A percentile compares a stretch with the other conserved stretches of the same genome.
Conservation (phyloP, 805 yeast genomes). For the Ascoidea asiatica region DNA sequence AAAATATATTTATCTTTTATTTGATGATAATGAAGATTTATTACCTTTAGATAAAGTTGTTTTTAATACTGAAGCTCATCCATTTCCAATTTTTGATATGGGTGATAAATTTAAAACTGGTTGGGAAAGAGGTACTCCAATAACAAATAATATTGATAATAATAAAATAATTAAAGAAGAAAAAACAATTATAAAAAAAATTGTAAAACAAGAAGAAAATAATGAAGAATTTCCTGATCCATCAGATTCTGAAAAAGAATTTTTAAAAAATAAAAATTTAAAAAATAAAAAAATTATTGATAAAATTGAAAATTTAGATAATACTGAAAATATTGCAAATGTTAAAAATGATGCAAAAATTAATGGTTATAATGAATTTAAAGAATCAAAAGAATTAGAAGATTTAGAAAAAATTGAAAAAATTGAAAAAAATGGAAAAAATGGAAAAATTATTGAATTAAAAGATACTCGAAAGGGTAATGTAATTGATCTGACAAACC, state of each 20-base stretch:
- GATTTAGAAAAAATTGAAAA: not conserved
- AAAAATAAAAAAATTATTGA: too few relatives aligned
- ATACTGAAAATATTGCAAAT: too few relatives aligned
- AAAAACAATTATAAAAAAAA: too few relatives aligned
- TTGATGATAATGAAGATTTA: slow-evolving; percentile 52
- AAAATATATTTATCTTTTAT: slow-evolving; percentile 69
- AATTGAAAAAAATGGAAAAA: not conserved
- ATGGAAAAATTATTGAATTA: not conserved
- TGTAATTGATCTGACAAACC: not conserved
- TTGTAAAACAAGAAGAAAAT: slow-evolving; percentile 16
- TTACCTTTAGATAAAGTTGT: slow-evolving; percentile 58
- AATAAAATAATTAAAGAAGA: not conserved
- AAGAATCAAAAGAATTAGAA: too few relatives aligned
- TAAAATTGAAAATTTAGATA: too few relatives aligned
- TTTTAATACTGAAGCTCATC: slow-evolving; percentile 90
- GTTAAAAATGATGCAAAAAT: slow-evolving; percentile 17
- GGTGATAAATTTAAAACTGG: slow-evolving; percentile 43
- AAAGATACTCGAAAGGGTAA: not conserved
- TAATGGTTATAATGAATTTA: slow-evolving; percentile 1
- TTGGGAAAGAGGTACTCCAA: slow-evolving; percentile 30
- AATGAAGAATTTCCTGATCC: slow-evolving; percentile 1
- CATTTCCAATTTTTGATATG: slow-evolving; percentile 62
- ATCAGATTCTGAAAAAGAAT: too few relatives aligned
- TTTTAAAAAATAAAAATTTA: too few relatives aligned
- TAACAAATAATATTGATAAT: not conserved